Conservation (phyloP, 495 filamentous ascomycete genomes). For the Letharia lupina region DNA sequence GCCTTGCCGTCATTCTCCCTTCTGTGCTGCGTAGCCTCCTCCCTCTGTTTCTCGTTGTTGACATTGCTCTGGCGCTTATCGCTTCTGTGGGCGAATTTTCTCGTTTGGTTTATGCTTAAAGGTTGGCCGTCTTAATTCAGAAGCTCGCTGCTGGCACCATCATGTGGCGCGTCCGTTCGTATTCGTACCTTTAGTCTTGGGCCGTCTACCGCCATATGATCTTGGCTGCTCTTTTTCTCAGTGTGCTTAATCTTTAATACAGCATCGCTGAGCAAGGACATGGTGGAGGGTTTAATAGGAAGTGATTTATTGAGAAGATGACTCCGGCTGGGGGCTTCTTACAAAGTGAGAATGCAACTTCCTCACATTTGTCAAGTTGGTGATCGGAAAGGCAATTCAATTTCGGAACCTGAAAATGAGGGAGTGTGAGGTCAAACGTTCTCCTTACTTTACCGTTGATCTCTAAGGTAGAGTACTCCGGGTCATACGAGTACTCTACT, state of each 20-base stretch:
- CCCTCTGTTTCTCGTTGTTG: conserved; percentile 45
- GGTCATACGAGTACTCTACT: too few relatives aligned
- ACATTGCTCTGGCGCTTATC: conserved; percentile 40
- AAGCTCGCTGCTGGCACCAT: conserved; percentile 37
- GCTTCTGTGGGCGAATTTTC: conserved; percentile 39
- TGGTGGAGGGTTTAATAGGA: not conserved
- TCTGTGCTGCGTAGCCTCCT: conserved; percentile 25
- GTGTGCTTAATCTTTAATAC: not conserved
- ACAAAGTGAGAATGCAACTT: too few relatives aligned
- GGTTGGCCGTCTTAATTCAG: conserved; percentile 34
- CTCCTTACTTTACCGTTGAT: too few relatives aligned
- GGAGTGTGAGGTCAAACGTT: too few relatives aligned
- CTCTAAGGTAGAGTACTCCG: too few relatives aligned
- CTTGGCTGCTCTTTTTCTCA: not conserved
- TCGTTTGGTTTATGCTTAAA: conserved; percentile 48
- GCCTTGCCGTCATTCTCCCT: conserved; percentile 39
- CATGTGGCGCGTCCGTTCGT: not conserved
- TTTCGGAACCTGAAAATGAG: too few relatives aligned
- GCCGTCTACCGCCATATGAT: not conserved
- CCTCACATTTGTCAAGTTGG: too few relatives aligned
- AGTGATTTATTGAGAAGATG: not conserved
- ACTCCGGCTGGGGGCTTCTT: too few relatives aligned
- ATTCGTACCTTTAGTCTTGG: not conserved
- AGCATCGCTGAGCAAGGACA: not conserved
- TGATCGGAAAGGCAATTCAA: too few relatives aligned